A percentile compares a stretch with the other conserved stretches of the same genome.
Conservation (phyloP, 2,329 filamentous ascomycete species). For the Ophiocordyceps unilateralis region DNA sequence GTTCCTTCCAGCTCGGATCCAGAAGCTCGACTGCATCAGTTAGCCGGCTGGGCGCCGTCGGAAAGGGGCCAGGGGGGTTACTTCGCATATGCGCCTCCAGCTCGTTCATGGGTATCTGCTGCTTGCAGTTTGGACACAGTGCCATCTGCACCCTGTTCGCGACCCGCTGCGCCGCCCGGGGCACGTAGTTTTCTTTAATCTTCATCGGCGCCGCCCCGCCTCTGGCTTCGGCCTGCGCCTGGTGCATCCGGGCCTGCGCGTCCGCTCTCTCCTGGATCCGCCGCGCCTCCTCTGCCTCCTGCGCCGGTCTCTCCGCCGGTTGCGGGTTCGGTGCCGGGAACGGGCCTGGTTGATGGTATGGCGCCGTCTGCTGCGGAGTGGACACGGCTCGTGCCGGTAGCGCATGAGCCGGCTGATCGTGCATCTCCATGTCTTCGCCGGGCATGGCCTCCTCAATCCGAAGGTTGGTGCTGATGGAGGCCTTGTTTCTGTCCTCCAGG, state of each 20-base stretch:
- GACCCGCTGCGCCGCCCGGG: conserved; percentile 57
- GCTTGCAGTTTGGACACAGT: conserved; percentile 83
- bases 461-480: conserved; percentile 65
- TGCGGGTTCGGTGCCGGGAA: conserved; percentile 17
- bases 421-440: conserved; percentile 38
- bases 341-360: conserved; percentile 15
- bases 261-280: conserved; percentile 46
- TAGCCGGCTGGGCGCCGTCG: conserved; percentile 10
- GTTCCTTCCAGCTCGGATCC: conserved; percentile 90
- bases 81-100: conserved; percentile 85
- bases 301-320: conserved; percentile 18
- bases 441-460: conserved; percentile 94
- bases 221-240: conserved; percentile 63
- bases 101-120: conserved; percentile 74
- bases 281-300: conserved; percentile 45
- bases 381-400: not conserved
- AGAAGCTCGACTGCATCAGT: conserved; percentile 60
- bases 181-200: conserved; percentile 86
- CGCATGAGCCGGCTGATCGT: conserved; percentile 14
- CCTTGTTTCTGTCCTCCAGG: conserved; percentile 83
- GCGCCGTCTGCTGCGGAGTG: not conserved
- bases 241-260: conserved; percentile 47
- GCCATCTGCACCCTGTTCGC: conserved; percentile 51
- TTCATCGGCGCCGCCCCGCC: conserved; percentile 57
- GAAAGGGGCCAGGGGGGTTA: conserved; percentile 16